These are phyloP conservation scores for Paraurostyla sp. DNA, from an alignment of 73 alveolate species.

Conservation along the genomic window DNA sequence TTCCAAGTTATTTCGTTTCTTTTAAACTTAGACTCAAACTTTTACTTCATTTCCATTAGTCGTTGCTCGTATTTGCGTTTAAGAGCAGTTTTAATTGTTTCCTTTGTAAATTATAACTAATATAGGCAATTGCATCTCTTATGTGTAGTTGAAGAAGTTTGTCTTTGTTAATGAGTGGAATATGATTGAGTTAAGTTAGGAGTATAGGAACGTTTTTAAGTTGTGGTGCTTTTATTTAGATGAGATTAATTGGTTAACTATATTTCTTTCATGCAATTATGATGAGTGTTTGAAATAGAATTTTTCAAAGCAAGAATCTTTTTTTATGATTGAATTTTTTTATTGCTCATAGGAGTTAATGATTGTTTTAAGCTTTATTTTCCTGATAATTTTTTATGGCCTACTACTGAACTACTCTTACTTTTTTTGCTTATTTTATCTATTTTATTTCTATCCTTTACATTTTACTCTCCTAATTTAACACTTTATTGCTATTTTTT, in stretches of 20 bases:
- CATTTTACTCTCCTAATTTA: too few species aligned
- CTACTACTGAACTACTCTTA: not conserved
- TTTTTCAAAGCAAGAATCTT: not conserved
- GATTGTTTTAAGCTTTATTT: not conserved
- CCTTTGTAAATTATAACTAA: not conserved
- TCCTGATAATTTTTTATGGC: not conserved
- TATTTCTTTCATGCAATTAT: not conserved
- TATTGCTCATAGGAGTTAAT: not conserved
- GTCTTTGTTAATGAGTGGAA: not conserved
- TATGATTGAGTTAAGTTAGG: not conserved
- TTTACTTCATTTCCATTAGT: not conserved
- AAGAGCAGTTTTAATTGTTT: constrained; percentile 26
- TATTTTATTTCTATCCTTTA: not conserved
- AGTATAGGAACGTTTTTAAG: too few species aligned
- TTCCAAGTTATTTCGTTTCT: constrained; percentile 27
- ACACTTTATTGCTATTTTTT: too few species aligned
- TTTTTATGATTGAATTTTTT: not conserved
- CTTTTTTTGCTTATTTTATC: not conserved
- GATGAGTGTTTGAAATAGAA: not conserved
- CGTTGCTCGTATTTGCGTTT: constrained; percentile 28
- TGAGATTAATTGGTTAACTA: not conserved
- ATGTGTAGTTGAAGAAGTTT: not conserved
- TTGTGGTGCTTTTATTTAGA: not conserved
- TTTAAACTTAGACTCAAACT: constrained; percentile 18
- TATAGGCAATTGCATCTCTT: constrained; percentile 23